Evolutionary conservation across 768 basidiomycete genomes (phyloP).

Genomic region (Solioccasus polychromus): DNA sequence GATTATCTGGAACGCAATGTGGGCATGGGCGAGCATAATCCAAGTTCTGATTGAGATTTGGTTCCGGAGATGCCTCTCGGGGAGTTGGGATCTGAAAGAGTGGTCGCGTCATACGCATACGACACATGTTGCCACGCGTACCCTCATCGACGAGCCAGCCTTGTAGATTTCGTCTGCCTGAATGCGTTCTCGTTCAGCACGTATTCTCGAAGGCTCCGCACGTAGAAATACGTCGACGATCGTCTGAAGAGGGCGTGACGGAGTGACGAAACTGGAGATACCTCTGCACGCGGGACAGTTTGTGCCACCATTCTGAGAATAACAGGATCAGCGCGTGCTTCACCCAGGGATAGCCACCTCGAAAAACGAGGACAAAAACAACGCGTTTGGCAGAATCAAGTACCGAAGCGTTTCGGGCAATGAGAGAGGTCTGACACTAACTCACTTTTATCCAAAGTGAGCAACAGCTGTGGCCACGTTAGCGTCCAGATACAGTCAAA

Average conservation of each 20-base stretch:
- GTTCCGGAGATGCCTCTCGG: conserved; percentile 73
- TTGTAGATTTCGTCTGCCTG: conserved; percentile 84
- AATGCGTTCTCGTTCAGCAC: conserved; percentile 65
- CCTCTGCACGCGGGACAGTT: conserved; percentile 82
- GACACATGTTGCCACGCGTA: conserved; percentile 32
- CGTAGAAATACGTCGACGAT: conserved; percentile 72
- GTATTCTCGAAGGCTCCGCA: conserved; percentile 63
- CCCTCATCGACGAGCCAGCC: conserved; percentile 58
- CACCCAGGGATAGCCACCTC: not conserved
- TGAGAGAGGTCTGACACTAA: conserved; percentile 14
- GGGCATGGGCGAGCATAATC: conserved; percentile 79
- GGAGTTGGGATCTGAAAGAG: conserved; percentile 65
- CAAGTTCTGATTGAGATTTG: conserved; percentile 58
- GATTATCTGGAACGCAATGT: conserved; percentile 67
- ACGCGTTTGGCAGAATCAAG: not conserved
- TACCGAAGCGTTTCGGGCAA: conserved; percentile 4
- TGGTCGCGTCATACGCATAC: not conserved
- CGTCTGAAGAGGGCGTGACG: conserved; percentile 70
- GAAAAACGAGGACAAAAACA: not conserved
- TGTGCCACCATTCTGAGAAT: conserved; percentile 72
- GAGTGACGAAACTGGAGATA: conserved; percentile 61
- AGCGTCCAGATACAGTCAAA: conserved; percentile 37
- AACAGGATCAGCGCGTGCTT: conserved; percentile 10
- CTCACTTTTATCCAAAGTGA: conserved; percentile 82
- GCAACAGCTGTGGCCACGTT: conserved; percentile 59